Evolutionary conservation across 148 eudicot genomes (phyloP).

Genomic region (Heliosperma pusillum): DNA sequence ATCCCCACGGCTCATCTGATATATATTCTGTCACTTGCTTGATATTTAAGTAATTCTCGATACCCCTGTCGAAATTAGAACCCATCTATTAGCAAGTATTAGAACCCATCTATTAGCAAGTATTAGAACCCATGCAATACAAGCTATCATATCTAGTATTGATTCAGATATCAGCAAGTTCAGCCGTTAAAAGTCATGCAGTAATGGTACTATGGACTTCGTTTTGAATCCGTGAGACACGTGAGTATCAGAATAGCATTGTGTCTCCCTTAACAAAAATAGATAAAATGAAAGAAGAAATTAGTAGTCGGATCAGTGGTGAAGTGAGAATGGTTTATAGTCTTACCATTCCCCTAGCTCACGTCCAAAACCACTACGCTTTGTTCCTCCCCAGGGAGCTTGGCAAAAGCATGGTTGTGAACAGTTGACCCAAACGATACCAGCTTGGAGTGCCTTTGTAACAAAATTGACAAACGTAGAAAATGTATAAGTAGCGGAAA

Average conservation of each 20-base stretch:
- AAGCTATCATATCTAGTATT: background rate
- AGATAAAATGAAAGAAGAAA: no score
- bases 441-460: conserved; percentile 72
- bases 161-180: background rate
- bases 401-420: conserved; percentile 98
- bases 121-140: conserved; percentile 5
- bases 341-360: conserved; percentile 95
- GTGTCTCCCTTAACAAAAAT: no score
- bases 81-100: background rate
- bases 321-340: background rate
- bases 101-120: background rate
- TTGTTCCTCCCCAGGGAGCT: conserved; percentile 99
- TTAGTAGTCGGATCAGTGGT: no score
- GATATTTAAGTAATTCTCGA: conserved; percentile 80
- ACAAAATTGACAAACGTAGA: background rate
- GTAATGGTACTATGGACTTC: background rate
- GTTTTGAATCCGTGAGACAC: no score
- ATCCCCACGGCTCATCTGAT: conserved; percentile 89
- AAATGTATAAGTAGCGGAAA: background rate
- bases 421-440: conserved; percentile 98
- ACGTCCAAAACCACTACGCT: conserved; percentile 98
- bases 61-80: conserved; percentile 59
- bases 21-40: conserved; percentile 88
- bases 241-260: background rate
- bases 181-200: background rate